These are phyloP conservation scores for Gracilariopsis chorda DNA, from an alignment of 23 red algal genomes.

Conservation along the genomic window DNA sequence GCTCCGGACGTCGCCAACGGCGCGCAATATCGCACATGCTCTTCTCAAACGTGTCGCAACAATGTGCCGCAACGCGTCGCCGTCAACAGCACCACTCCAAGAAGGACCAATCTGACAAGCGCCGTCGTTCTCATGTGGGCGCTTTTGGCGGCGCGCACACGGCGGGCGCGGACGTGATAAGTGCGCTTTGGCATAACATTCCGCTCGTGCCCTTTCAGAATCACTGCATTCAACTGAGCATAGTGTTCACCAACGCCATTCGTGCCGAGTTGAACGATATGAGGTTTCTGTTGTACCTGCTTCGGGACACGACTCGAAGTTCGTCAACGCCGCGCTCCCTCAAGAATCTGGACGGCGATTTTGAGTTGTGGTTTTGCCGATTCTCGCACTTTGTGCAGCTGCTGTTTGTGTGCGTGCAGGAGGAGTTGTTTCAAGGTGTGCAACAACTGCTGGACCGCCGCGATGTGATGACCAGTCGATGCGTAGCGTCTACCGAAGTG, in stretches of 20 bases:
- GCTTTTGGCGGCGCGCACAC: not conserved
- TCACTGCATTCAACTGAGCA: not conserved
- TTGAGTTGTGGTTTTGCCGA: conserved; percentile 31
- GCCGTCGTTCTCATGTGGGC: not conserved
- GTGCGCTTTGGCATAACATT: not conserved
- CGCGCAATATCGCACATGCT: conserved; percentile 36
- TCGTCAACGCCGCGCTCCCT: not conserved
- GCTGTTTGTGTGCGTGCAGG: not conserved
- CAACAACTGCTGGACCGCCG: not conserved
- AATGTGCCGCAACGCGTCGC: conserved; percentile 3
- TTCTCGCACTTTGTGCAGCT: conserved; percentile 32
- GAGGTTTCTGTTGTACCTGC: not conserved
- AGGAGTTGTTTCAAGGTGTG: not conserved
- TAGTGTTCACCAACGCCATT: conserved; percentile 16
- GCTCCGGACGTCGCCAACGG: conserved; percentile 7
- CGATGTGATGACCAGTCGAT: conserved; percentile 32
- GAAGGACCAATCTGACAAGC: not conserved
- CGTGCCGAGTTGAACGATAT: conserved; percentile 28
- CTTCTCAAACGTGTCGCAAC: conserved; percentile 37
- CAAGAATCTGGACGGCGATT: conserved; percentile 12
- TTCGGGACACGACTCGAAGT: not conserved
- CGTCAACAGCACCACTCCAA: not conserved
- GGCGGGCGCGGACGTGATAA: not conserved
- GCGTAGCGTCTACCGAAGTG: not conserved
- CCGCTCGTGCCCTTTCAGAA: not conserved